These are phyloP conservation scores for Neofusicoccum cordaticola DNA, from an alignment of 2,329 filamentous ascomycete species.

Conservation along the genomic window DNA sequence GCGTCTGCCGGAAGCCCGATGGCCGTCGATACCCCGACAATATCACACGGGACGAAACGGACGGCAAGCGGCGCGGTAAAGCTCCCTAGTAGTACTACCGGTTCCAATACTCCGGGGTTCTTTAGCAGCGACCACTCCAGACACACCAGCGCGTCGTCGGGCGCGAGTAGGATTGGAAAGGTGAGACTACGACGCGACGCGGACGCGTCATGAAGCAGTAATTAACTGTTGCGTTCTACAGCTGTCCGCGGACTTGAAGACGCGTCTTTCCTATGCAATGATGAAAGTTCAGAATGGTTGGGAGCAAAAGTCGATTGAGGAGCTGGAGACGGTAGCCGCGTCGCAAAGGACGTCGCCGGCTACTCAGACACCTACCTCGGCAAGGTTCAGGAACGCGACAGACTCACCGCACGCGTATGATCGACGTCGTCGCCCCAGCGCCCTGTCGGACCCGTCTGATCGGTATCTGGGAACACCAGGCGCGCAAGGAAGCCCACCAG, in stretches of 20 bases:
- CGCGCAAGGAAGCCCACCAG: neutral
- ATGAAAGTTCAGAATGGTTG: constrained; percentile 86
- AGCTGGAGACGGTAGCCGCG: constrained; percentile 57
- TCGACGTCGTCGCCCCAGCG: constrained; percentile 32
- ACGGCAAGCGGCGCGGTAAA: constrained; percentile 73
- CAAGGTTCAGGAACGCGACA: constrained; percentile 25
- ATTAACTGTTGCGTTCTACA: constrained; percentile 36
- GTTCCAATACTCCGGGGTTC: neutral
- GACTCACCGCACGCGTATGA: constrained; percentile 27
- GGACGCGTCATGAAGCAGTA: constrained; percentile 12
- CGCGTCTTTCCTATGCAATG: constrained; percentile 88
- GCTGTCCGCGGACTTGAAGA: constrained; percentile 75
- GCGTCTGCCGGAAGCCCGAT: constrained; percentile 32
- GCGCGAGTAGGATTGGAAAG: constrained; percentile 72
- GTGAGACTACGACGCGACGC: constrained; percentile 45
- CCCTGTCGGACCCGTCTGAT: constrained; percentile 36
- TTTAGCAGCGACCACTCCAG: constrained; percentile 58
- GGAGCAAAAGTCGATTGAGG: constrained; percentile 74
- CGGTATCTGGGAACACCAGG: constrained; percentile 31
- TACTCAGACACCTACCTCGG: constrained; percentile 12
- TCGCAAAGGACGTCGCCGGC: constrained; percentile 16
- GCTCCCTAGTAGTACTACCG: constrained; percentile 21
- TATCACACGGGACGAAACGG: constrained; percentile 61
- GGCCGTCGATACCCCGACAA: constrained; percentile 39
- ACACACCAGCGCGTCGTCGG: constrained; percentile 67